Evolutionary conservation across 176 grass and related monocot genomes (phyloP), one percentile per base, ranked within the genome.

Genomic region (Secale cereale): DNA sequence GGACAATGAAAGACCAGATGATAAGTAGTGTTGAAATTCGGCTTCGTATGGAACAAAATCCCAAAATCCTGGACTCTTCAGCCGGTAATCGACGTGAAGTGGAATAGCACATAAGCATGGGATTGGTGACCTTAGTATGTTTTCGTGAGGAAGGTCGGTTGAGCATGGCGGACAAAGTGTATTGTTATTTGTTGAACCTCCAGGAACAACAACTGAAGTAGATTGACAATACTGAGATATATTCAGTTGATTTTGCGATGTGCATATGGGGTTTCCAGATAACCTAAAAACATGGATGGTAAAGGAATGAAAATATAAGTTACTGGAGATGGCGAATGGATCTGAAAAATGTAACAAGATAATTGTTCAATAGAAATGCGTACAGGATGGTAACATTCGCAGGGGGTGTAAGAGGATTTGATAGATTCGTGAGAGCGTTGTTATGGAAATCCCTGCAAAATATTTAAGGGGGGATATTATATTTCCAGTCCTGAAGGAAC

Each of bases 61-160:
- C 80, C 69, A 87, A 73, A 94, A 86, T 26, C 92, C 92, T 73
- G 92, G 92, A 88, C 92, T 94, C 82, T 94, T 94, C 60, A 94
- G 46, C 19, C 92, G 92, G 83, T 92, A 94, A 65, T 56, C 76
- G 39, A 94, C 87, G 46, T 63, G 36, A 74, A 94, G 69, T 81
- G 90, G 82, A 30, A 67, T 3, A 10, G 63, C 78, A 81, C 92
- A 94, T 22, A 27, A 85, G 71, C 90, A 94, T 23, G 52, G 13
- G 40, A 57, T 6, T 7, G 82, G 85, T 85, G 82, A 79, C 78
- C 59, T 77, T 31, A 65, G 85, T 67, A 87, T 75, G 67, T 59
- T 73, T 81, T 94, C 90, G 3, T 22, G 78, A 35, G 80, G 84
- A 54, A 65, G 16, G 75, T 87, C 69, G 1, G 9, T 65, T 22